Percentiles rank a stretch among this genome's conserved stretches.
phyloP scores from a whole-genome alignment of 371 early-diverging fungal genomes.

The Mortierella sp. region DNA sequence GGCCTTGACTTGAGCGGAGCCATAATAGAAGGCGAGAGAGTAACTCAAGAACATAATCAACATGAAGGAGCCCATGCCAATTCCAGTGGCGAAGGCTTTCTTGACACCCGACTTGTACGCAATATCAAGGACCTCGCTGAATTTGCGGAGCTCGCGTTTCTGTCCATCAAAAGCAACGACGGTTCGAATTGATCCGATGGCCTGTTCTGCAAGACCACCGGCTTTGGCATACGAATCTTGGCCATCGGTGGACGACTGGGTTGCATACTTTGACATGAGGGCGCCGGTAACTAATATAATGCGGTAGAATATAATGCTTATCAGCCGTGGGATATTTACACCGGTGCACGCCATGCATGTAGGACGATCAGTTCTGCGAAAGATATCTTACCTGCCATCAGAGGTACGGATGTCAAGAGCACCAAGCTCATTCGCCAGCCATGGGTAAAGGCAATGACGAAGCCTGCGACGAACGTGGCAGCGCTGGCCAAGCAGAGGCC shows the following conservation, averaged over 20 bases:
- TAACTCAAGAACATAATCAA: conserved; percentile 74
- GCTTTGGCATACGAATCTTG: conserved; percentile 76
- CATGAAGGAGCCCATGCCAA: conserved; percentile 74
- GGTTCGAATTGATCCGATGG: conserved; percentile 87
- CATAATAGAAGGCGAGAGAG: conserved; percentile 86
- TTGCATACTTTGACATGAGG: conserved; percentile 76
- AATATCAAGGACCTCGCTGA: conserved; percentile 62
- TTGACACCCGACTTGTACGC: conserved; percentile 69
- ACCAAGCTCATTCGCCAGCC: conserved; percentile 92
- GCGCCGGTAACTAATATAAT: conserved; percentile 43
- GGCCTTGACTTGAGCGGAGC: conserved; percentile 65
- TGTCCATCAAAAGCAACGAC: conserved; percentile 88
- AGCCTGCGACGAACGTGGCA: conserved; percentile 87
- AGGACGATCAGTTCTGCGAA: background rate
- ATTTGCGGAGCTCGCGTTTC: conserved; percentile 72
- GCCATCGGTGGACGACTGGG: conserved; percentile 58
- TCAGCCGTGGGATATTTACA: too few relatives aligned
- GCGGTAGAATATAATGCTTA: too few relatives aligned
- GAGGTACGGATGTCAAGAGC: conserved; percentile 77
- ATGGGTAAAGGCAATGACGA: conserved; percentile 86
- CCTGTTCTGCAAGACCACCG: conserved; percentile 89
- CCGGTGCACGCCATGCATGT: background rate
- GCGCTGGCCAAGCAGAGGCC: conserved; percentile 74
- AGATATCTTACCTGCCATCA: conserved; percentile 58
- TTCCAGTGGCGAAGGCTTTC: conserved; percentile 63